Conservation (phyloP, 345 rosid genomes). For the Populus nigra region DNA sequence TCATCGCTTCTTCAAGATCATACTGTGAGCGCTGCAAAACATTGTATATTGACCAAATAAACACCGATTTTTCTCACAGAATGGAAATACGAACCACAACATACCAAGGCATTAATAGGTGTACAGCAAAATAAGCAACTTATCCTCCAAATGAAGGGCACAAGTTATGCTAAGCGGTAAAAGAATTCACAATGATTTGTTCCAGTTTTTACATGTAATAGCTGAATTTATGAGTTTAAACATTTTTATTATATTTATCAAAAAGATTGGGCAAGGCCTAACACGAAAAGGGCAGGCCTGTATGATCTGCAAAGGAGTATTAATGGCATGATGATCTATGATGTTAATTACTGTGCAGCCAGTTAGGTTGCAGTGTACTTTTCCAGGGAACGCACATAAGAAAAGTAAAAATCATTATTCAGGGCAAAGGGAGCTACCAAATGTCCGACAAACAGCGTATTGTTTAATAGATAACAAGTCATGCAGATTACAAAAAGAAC, state of each 20-base stretch:
- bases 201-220: not conserved
- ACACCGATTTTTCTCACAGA: not conserved
- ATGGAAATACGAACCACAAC: not conserved
- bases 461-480: not conserved
- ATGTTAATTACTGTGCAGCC: too few species aligned
- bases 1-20: slow-evolving; percentile 81
- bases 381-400: not conserved
- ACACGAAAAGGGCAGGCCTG: not conserved
- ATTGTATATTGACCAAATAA: not conserved
- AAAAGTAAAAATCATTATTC: not conserved
- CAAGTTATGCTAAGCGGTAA: not conserved
- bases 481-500: not conserved
- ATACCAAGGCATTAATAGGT: not conserved
- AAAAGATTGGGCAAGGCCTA: not conserved
- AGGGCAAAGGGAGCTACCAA: not conserved
- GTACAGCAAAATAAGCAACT: not conserved
- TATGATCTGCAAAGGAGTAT: not conserved
- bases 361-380: not conserved
- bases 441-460: not conserved
- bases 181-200: not conserved
- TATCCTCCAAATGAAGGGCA: not conserved
- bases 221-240: not conserved
- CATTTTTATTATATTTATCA: not conserved
- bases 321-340: not conserved
- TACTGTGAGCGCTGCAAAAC: slow-evolving; percentile 63